Conservation (phyloP, 1,284 basidiomycete species). For the Thelephora terrestris region DNA sequence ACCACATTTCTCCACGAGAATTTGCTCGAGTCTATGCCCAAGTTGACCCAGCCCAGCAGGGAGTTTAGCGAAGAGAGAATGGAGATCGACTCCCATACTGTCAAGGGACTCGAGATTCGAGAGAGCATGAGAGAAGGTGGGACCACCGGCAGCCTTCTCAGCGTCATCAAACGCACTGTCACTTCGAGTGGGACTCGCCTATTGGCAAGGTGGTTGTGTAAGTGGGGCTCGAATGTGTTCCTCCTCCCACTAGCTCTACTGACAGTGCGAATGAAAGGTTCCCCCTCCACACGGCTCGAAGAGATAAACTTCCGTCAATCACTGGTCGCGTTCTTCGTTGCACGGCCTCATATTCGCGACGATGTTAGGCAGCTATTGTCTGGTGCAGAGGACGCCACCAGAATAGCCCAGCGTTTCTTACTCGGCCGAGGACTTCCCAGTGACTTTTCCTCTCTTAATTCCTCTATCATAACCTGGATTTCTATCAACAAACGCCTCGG, state of each 20-base stretch:
- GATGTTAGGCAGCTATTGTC: conserved; percentile 56
- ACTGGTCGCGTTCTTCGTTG: conserved; percentile 69
- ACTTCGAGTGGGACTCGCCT: conserved; percentile 77
- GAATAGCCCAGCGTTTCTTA: conserved; percentile 74
- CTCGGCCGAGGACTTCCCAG: conserved; percentile 56
- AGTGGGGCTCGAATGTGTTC: conserved; percentile 18
- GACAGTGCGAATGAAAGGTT: conserved; percentile 35
- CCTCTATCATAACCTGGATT: conserved; percentile 51
- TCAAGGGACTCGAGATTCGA: conserved; percentile 81
- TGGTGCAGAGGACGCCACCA: conserved; percentile 61
- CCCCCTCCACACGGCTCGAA: conserved; percentile 71
- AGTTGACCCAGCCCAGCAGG: conserved; percentile 46
- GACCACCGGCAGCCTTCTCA: conserved; percentile 65
- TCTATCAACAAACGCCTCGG: conserved; percentile 37
- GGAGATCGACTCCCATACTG: conserved; percentile 88
- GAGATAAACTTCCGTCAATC: conserved; percentile 72
- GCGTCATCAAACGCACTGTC: conserved; percentile 68
- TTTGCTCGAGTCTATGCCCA: conserved; percentile 74
- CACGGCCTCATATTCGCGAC: conserved; percentile 52
- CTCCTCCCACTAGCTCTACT: conserved; percentile 5
- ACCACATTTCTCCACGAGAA: conserved; percentile 62
- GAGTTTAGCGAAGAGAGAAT: conserved; percentile 55
- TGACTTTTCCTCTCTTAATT: conserved; percentile 57
- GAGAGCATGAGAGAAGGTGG: conserved; percentile 72
- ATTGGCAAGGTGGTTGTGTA: conserved; percentile 69